phyloP scores from a whole-genome alignment of 176 grass and related monocot species.

The Pontederia crassipes region DNA sequence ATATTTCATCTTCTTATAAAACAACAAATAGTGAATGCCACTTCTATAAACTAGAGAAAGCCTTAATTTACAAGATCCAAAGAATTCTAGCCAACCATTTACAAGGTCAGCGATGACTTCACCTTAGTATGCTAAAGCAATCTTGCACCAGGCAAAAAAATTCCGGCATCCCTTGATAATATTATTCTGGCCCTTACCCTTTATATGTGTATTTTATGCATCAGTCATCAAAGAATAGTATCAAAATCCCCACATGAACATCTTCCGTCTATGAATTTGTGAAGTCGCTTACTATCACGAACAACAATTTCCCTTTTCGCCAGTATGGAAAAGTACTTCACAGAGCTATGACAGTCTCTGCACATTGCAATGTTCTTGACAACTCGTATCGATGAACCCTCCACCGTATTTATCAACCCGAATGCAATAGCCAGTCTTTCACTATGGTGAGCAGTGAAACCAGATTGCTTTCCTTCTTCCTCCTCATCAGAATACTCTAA shows the following conservation, averaged over 20 bases:
- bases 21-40: no score
- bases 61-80: no score
- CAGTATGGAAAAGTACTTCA: slow-evolving; percentile 53
- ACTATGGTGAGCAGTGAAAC: slow-evolving; percentile 55
- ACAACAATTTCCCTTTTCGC: slow-evolving; percentile 74
- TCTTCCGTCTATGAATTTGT: slow-evolving; percentile 63
- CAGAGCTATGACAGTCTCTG: slow-evolving; percentile 70
- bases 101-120: no score
- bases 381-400: slow-evolving; percentile 35
- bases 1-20: no score
- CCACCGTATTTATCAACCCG: slow-evolving; percentile 49
- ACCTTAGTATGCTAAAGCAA: no score
- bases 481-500: slow-evolving; percentile 39
- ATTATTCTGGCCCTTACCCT: no score
- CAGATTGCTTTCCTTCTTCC: slow-evolving; percentile 29
- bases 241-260: slow-evolving; percentile 84
- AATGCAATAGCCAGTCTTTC: slow-evolving; percentile 71
- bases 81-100: no score
- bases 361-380: slow-evolving; percentile 87
- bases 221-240: slow-evolving; percentile 33
- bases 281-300: slow-evolving; percentile 65
- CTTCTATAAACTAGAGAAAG: no score
- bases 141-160: no score
- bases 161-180: no score
- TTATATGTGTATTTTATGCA: no score